phyloP scores from a whole-genome alignment of 306 rosid genomes.

The Carpinus fangiana region DNA sequence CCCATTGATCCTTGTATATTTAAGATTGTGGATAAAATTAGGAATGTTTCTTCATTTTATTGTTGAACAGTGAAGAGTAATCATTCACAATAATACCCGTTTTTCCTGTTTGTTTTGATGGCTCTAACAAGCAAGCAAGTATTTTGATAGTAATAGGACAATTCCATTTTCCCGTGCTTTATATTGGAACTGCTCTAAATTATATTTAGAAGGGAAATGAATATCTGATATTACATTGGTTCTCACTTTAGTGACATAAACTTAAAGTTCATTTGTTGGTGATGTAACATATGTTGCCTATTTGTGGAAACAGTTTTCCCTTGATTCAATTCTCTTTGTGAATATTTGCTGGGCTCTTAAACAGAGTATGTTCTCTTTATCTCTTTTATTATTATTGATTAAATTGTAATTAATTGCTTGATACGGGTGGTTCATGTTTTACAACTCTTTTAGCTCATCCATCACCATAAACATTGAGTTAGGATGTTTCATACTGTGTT shows the following conservation, averaged over 20 bases:
- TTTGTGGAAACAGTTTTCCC: slow-evolving; percentile 35
- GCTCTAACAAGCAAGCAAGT: not conserved
- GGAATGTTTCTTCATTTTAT: not conserved
- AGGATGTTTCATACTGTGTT: not conserved
- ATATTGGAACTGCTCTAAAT: not conserved
- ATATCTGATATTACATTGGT: not conserved
- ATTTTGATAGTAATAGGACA: not conserved
- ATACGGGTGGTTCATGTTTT: not conserved
- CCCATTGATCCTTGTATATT: not conserved
- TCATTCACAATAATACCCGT: not conserved
- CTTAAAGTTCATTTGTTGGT: not conserved
- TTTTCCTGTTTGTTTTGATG: not conserved
- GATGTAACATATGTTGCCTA: slow-evolving; percentile 10
- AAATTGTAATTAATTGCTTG: not conserved
- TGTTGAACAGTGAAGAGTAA: not conserved
- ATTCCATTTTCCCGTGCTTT: not conserved
- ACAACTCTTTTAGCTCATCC: not conserved
- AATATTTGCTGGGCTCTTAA: slow-evolving; percentile 23
- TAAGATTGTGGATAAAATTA: not conserved
- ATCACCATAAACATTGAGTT: not conserved
- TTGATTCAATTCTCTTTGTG: slow-evolving; percentile 41
- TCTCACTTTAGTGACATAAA: not conserved
- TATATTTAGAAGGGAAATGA: not conserved
- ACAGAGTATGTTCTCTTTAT: slow-evolving; percentile 56
- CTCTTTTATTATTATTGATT: slow-evolving; percentile 15